Evolutionary conservation across 2,329 filamentous ascomycete species (phyloP).

Genomic region (Myotisia sp.): DNA sequence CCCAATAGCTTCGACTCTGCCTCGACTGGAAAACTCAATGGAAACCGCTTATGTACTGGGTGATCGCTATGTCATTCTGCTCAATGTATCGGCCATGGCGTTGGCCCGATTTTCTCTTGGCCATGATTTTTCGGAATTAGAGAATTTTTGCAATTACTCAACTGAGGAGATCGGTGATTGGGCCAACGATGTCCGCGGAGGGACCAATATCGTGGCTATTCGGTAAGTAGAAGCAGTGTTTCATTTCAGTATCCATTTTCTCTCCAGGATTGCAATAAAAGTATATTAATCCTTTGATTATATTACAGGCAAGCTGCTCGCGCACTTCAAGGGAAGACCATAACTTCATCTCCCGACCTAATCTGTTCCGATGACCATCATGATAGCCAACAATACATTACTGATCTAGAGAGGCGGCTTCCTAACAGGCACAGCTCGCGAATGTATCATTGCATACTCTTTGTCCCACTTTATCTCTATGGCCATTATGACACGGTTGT

Average conservation of each 20-base stretch:
- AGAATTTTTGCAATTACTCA: slow-evolving; percentile 42
- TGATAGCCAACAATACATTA: slow-evolving; percentile 36
- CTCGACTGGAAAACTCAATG: slow-evolving; percentile 40
- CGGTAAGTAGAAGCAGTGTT: slow-evolving; percentile 19
- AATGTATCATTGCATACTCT: slow-evolving; percentile 39
- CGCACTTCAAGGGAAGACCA: slow-evolving; percentile 49
- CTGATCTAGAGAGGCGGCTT: slow-evolving; percentile 33
- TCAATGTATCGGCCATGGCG: slow-evolving; percentile 46
- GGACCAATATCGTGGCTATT: slow-evolving; percentile 40
- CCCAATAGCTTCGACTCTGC: slow-evolving; percentile 38
- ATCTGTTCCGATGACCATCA: slow-evolving; percentile 44
- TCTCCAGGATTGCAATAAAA: not conserved
- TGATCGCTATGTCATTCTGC: slow-evolving; percentile 43
- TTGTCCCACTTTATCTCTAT: slow-evolving; percentile 34
- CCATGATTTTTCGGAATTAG: slow-evolving; percentile 44
- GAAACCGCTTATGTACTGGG: slow-evolving; percentile 44
- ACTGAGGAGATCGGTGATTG: slow-evolving; percentile 45
- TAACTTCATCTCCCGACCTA: slow-evolving; percentile 30
- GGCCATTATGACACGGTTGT: slow-evolving; percentile 34
- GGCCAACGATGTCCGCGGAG: slow-evolving; percentile 44
- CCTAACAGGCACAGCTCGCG: slow-evolving; percentile 30
- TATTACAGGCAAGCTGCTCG: slow-evolving; percentile 37
- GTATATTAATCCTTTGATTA: not conserved
- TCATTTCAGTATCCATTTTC: slow-evolving; percentile 5
- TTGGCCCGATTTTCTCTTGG: slow-evolving; percentile 42